A percentile compares a stretch with the other conserved stretches of the same genome.
Evolutionary conservation across 768 basidiomycete species (phyloP).

Genomic region (Termitomyces sp.): DNA sequence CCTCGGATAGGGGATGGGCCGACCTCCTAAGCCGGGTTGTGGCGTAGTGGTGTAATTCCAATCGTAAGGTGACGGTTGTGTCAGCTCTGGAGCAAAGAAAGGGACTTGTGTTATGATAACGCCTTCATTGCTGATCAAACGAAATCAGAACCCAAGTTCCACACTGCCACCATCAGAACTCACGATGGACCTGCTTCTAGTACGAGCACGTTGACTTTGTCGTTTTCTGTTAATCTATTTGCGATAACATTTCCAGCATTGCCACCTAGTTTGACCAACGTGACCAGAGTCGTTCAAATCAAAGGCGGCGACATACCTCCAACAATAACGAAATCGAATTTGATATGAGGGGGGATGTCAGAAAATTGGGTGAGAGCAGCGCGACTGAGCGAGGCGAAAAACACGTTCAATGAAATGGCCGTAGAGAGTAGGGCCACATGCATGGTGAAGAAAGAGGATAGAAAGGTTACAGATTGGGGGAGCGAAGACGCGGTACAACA

Average conservation of each 20-base stretch:
- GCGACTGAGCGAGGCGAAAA: background rate
- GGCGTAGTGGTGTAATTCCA: conserved; percentile 23
- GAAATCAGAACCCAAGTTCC: background rate
- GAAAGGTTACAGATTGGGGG: background rate
- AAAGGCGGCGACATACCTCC: conserved; percentile 5
- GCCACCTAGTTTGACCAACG: conserved; percentile 4
- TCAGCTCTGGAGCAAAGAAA: conserved; percentile 6
- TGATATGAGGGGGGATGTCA: conserved; percentile 6
- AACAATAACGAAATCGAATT: conserved; percentile 13
- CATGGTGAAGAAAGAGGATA: background rate
- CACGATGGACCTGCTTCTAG: conserved; percentile 19
- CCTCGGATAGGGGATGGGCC: conserved; percentile 15
- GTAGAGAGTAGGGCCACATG: background rate
- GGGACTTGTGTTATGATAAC: conserved; percentile 11
- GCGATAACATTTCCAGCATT: conserved; percentile 14
- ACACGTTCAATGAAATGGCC: background rate
- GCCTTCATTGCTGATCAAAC: conserved; percentile 7
- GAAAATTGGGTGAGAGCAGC: conserved; percentile 4
- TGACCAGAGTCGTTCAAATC: background rate
- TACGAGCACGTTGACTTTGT: conserved; percentile 16
- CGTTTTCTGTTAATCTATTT: conserved; percentile 17
- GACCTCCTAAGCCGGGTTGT: conserved; percentile 15
- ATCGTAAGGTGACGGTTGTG: conserved; percentile 10
- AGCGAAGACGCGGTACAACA: background rate
- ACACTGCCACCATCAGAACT: background rate